phyloP scores from a whole-genome alignment of 257 asterid genomes.

The Lantana camara region DNA sequence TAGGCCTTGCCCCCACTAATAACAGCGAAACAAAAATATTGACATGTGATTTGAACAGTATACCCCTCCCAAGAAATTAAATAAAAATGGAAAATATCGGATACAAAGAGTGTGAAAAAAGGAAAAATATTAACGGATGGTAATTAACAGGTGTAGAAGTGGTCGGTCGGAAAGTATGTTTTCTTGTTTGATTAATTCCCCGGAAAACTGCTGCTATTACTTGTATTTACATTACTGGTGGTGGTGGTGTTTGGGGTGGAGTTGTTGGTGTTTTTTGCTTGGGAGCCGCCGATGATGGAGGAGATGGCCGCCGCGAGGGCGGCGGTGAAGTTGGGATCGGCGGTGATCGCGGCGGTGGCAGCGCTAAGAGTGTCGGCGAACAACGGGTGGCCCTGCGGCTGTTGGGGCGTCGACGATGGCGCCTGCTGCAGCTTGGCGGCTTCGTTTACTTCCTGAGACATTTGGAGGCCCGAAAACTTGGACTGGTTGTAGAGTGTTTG shows the following conservation, averaged over 20 bases:
- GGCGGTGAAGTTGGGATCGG: slow-evolving; percentile 89
- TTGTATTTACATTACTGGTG: slow-evolving; percentile 39
- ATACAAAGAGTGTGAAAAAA: slow-evolving; percentile 17
- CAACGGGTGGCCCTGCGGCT: slow-evolving; percentile 28
- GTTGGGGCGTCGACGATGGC: slow-evolving; percentile 15
- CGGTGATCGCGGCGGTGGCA: slow-evolving; percentile 77
- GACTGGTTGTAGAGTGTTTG: slow-evolving; percentile 70
- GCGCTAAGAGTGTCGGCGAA: slow-evolving; percentile 72
- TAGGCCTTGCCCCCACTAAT: slow-evolving; percentile 19
- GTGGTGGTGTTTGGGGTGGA: slow-evolving; percentile 30
- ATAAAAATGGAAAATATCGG: background rate
- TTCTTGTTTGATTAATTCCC: slow-evolving; percentile 35
- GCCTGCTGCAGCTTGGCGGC: slow-evolving; percentile 1
- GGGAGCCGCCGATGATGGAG: slow-evolving; percentile 72
- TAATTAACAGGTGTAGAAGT: slow-evolving; percentile 3
- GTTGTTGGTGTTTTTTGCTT: slow-evolving; percentile 30
- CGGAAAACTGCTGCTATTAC: slow-evolving; percentile 39
- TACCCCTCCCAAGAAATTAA: slow-evolving; percentile 11
- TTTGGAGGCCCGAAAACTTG: slow-evolving; percentile 79
- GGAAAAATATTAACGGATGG: slow-evolving; percentile 8
- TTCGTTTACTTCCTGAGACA: slow-evolving; percentile 39
- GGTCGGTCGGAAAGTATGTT: too few species aligned
- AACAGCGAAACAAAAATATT: slow-evolving; percentile 33
- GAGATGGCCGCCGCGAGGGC: slow-evolving; percentile 90
- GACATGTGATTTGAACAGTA: slow-evolving; percentile 22